phyloP scores from a whole-genome alignment of 208 protist genomes.

The Wallacemonas sp. region DNA sequence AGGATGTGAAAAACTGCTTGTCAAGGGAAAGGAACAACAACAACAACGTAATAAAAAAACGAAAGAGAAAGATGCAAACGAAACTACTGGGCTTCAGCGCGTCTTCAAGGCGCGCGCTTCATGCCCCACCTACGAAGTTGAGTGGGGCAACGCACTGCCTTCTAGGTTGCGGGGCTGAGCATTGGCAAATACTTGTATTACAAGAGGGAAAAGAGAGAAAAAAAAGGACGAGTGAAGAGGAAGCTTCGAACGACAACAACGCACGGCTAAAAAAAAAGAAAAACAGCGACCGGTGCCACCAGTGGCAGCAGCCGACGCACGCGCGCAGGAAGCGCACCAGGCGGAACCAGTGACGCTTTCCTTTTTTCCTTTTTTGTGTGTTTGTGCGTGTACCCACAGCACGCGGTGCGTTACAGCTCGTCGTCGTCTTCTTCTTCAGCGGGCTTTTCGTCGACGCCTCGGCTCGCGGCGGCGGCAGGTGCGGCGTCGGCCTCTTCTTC shows the following conservation, averaged over 20 bases:
- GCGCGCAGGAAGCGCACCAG: background rate
- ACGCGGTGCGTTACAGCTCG: no score
- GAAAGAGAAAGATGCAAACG: slow-evolving; percentile 1
- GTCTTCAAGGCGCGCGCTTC: background rate
- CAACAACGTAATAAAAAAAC: background rate
- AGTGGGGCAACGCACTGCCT: no score
- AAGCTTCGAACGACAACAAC: background rate
- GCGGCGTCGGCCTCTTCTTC: background rate
- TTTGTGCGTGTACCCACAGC: no score
- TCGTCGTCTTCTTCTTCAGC: slow-evolving; percentile 10
- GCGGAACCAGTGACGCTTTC: background rate
- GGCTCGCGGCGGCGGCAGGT: slow-evolving; percentile 1
- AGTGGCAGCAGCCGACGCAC: no score
- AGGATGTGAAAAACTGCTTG: background rate
- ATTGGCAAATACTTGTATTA: no score
- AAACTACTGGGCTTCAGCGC: background rate
- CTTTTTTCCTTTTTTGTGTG: background rate
- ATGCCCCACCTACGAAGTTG: no score
- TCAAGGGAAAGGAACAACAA: background rate
- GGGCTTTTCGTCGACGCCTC: background rate
- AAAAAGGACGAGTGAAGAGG: slow-evolving; percentile 1
- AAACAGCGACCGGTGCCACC: no score
- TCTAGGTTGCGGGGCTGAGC: no score
- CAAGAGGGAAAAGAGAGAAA: background rate
- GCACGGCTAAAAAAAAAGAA: background rate